Conservation (phyloP, 2,329 filamentous ascomycete species). For the Lecanicillium sp. region DNA sequence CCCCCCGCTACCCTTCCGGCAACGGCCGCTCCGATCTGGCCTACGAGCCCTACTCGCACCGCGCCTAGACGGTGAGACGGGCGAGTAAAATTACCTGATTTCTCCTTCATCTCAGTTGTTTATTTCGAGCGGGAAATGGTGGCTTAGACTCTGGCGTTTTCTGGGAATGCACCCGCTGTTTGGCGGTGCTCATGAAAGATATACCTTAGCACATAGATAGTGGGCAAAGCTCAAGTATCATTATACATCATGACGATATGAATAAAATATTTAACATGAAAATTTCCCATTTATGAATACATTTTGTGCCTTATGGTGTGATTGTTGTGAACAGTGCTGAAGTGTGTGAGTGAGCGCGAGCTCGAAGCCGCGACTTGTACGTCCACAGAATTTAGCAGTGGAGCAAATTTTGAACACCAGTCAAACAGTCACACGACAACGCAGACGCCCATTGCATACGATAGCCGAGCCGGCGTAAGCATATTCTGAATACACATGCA, state of each 20-base stretch:
- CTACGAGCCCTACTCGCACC: slow-evolving; percentile 60
- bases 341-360: too few species aligned
- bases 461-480: too few species aligned
- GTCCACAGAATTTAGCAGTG: neutral
- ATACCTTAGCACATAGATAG: slow-evolving; percentile 10
- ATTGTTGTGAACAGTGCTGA: too few species aligned
- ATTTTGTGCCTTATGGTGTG: too few species aligned
- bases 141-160: slow-evolving; percentile 9
- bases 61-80: slow-evolving; percentile 33
- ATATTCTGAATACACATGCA: neutral
- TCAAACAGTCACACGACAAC: neutral
- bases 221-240: neutral
- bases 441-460: neutral
- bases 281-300: too few species aligned
- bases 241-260: slow-evolving; percentile 1
- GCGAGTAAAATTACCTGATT: neutral
- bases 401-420: slow-evolving; percentile 11
- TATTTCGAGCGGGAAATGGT: neutral
- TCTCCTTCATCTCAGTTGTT: neutral
- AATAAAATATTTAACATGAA: too few species aligned
- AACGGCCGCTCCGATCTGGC: slow-evolving; percentile 45
- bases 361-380: neutral
- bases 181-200: slow-evolving; percentile 10
- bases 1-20: slow-evolving; percentile 34
- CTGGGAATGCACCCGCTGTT: neutral